Evolutionary conservation across 2,329 filamentous ascomycete genomes (phyloP).

Genomic region (Saccharata proteae): DNA sequence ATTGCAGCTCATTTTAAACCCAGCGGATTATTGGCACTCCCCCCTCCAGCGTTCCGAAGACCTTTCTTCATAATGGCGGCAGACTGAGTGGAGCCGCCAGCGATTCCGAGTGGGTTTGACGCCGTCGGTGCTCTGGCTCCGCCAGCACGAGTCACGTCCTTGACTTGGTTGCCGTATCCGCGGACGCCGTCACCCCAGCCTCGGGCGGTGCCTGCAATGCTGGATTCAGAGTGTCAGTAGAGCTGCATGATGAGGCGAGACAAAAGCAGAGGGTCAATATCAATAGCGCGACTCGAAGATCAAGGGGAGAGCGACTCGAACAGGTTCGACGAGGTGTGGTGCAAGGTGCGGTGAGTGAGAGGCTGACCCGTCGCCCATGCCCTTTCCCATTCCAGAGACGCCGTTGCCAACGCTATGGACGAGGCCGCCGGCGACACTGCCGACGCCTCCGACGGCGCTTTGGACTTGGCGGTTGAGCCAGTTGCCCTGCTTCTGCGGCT

Average conservation of each 20-base stretch:
- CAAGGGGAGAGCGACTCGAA: conserved; percentile 2
- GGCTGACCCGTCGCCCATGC: conserved; percentile 29
- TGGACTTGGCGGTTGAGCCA: conserved; percentile 36
- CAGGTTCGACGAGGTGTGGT: neutral
- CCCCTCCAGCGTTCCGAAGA: conserved; percentile 14
- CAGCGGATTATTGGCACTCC: conserved; percentile 28
- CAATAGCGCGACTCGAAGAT: no score
- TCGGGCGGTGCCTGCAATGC: conserved; percentile 32
- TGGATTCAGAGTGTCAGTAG: conserved; percentile 11
- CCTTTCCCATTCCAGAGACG: conserved; percentile 34
- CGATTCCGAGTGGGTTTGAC: conserved; percentile 34
- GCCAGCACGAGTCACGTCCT: conserved; percentile 33
- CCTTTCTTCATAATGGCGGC: conserved; percentile 9
- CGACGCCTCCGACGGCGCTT: conserved; percentile 29
- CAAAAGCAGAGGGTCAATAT: no score
- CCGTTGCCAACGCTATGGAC: conserved; percentile 33
- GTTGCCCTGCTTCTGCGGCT: conserved; percentile 16
- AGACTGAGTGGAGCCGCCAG: conserved; percentile 7
- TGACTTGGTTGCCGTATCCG: conserved; percentile 38
- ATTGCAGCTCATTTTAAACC: conserved; percentile 22
- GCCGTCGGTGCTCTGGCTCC: conserved; percentile 32
- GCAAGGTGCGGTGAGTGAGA: conserved; percentile 6
- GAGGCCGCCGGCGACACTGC: conserved; percentile 31
- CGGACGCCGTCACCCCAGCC: conserved; percentile 36
- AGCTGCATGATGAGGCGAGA: no score